Conservation (phyloP, 1,139 yeast species). For the Blastobotrys capitulatus region DNA sequence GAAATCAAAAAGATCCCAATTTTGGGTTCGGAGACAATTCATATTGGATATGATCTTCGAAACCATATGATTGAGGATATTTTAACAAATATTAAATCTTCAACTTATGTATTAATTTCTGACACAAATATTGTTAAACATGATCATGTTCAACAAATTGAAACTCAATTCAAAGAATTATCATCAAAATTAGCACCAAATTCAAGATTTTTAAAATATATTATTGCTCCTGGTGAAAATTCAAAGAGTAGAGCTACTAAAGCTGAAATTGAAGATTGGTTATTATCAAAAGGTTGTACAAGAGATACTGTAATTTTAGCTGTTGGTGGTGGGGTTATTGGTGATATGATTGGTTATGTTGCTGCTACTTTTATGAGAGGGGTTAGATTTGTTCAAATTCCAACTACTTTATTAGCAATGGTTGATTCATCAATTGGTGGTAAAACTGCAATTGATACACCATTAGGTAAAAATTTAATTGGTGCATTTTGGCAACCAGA, state of each 20-base stretch:
- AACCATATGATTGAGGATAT: conserved; percentile 70
- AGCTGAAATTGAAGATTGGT: conserved; percentile 88
- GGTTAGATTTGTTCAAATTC: conserved; percentile 87
- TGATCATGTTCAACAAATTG: conserved; percentile 47
- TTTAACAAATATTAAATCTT: conserved; percentile 58
- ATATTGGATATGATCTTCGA: conserved; percentile 82
- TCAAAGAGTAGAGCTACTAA: conserved; percentile 85
- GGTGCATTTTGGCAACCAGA: conserved; percentile 98
- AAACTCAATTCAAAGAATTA: conserved; percentile 31
- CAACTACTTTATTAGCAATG: conserved; percentile 92
- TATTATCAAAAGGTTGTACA: conserved; percentile 83
- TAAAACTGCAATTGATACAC: conserved; percentile 98
- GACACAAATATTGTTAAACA: conserved; percentile 75
- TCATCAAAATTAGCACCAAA: conserved; percentile 17
- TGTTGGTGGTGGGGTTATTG: conserved; percentile 98
- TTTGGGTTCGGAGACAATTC: conserved; percentile 79
- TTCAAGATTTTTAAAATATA: conserved; percentile 54
- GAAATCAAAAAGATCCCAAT: conserved; percentile 27
- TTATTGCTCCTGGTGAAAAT: conserved; percentile 90
- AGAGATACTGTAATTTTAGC: conserved; percentile 94
- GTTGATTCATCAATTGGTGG: conserved; percentile 99
- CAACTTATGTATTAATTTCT: conserved; percentile 88
- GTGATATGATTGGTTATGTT: conserved; percentile 98
- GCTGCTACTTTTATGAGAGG: conserved; percentile 99
- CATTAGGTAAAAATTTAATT: conserved; percentile 88